Evolutionary conservation across 441 rosid species (phyloP).

Genomic region (Isatis lusitanica): DNA sequence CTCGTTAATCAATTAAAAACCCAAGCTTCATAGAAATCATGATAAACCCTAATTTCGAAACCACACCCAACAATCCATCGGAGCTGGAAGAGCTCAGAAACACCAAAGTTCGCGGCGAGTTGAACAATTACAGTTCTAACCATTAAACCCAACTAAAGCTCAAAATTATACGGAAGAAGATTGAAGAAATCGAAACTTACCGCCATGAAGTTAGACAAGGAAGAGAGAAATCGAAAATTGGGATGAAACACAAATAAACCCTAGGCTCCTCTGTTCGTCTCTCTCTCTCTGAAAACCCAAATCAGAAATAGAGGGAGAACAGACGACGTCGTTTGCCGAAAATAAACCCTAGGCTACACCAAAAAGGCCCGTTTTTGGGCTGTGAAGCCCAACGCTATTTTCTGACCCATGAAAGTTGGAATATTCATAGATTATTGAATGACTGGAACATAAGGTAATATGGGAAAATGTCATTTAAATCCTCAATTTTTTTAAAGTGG

Average conservation of each 20-base stretch:
- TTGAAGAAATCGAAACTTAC: slow-evolving; percentile 24
- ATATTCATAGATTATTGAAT: no score
- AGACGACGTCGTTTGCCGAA: no score
- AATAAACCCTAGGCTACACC: no score
- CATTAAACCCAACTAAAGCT: neutral
- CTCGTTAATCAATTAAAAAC: neutral
- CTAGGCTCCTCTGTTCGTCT: no score
- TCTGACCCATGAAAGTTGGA: no score
- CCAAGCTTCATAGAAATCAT: neutral
- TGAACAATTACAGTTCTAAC: neutral
- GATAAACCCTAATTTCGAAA: neutral
- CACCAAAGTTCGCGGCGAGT: neutral
- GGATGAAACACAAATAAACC: neutral
- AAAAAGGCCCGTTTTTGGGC: no score
- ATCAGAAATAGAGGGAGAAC: no score
- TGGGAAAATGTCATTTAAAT: no score
- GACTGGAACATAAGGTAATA: no score
- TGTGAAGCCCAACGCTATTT: no score
- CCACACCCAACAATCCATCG: neutral
- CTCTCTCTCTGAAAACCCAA: neutral
- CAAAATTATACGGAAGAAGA: neutral
- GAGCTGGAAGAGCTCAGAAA: neutral
- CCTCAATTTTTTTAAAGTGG: no score
- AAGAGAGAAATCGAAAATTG: neutral
- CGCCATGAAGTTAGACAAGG: slow-evolving; percentile 22